A percentile compares a stretch with the other conserved stretches of the same genome.
Conservation (phyloP, 2,329 filamentous ascomycete species). For the Pyrenophora seminiperda region DNA sequence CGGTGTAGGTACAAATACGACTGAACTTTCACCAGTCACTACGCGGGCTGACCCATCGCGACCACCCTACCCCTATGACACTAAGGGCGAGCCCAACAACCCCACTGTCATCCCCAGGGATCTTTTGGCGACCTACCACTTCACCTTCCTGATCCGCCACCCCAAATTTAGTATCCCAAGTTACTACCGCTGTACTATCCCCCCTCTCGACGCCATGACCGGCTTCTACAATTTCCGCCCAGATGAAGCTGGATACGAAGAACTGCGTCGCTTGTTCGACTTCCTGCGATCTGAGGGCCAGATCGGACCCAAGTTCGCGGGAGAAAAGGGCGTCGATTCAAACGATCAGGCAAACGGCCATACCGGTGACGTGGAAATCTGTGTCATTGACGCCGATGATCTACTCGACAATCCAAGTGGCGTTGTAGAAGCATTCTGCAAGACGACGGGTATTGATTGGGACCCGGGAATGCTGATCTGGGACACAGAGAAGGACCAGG, state of each 20-base stretch:
- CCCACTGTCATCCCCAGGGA: constrained; percentile 81
- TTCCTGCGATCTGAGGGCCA: constrained; percentile 73
- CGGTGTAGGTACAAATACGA: constrained; percentile 62
- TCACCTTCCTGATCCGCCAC: constrained; percentile 95
- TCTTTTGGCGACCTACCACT: constrained; percentile 81
- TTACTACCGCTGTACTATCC: constrained; percentile 92
- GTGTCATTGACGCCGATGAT: constrained; percentile 91
- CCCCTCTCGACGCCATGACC: constrained; percentile 79
- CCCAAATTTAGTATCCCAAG: constrained; percentile 90
- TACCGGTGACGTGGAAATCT: constrained; percentile 65
- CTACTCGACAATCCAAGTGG: constrained; percentile 81
- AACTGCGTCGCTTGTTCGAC: constrained; percentile 86
- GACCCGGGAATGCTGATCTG: constrained; percentile 79
- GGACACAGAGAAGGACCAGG: constrained; percentile 75
- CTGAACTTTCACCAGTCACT: constrained; percentile 42
- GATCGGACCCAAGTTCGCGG: constrained; percentile 70
- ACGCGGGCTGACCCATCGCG: constrained; percentile 30
- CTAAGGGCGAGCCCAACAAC: constrained; percentile 69
- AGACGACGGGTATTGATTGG: constrained; percentile 78
- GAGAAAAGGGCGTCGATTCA: constrained; percentile 44
- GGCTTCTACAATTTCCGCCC: constrained; percentile 88
- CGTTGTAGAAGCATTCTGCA: constrained; percentile 79
- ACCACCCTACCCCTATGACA: constrained; percentile 64
- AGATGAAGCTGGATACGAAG: constrained; percentile 85
- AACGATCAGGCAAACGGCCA: constrained; percentile 41